Evolutionary conservation across 2,329 filamentous ascomycete genomes (phyloP), one percentile per base, ranked within the genome.

Genomic region (Teratosphaeria pseudoeucalypti): DNA sequence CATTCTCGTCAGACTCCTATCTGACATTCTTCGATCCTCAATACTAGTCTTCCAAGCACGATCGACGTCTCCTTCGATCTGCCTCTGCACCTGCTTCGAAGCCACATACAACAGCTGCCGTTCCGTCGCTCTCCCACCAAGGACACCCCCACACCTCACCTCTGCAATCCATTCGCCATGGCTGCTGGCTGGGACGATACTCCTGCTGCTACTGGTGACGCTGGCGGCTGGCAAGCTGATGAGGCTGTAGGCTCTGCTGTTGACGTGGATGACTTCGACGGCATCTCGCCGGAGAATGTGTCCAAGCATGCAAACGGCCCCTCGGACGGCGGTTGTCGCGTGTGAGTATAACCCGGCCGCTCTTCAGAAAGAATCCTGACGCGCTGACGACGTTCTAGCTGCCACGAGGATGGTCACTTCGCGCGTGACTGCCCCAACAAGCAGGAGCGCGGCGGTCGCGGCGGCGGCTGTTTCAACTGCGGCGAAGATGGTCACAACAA

Each of bases 401-500:
- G 78, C 62, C 63, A 70, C 16, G 66, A 74, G 54, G 66, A 69
- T 3, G 75, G 74, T 1, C 79, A 81, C 68, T 78, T 78, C 58
- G 73, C 77, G 47, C 76, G 77, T 57, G 77, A 81, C 49, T 82
- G 79, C 61, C 75, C 78, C 1, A 69, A 78, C 54, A 74, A 78
- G 74, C 58, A 49, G 37, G 53, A 32, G 16, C 57, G 56, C 27
- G 62, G 61, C 6, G 59, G 61, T 39, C 70, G 73, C 67, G 75
- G 69, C 14, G 75, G 78, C 26, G 76, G 75, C 53, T 85, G 83
- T 75, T 85, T 74, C 78, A 85, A 85, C 72, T 86, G 83, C 63
- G 81, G 82, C 57, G 72, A 85, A 65, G 47, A 47, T 34, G 81
- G 84, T 14, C 85, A 88, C 76, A 82, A 77, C 72, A 86, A 85